phyloP scores from a whole-genome alignment of 139 green algal genomes.

The Tetraselmis striata region DNA sequence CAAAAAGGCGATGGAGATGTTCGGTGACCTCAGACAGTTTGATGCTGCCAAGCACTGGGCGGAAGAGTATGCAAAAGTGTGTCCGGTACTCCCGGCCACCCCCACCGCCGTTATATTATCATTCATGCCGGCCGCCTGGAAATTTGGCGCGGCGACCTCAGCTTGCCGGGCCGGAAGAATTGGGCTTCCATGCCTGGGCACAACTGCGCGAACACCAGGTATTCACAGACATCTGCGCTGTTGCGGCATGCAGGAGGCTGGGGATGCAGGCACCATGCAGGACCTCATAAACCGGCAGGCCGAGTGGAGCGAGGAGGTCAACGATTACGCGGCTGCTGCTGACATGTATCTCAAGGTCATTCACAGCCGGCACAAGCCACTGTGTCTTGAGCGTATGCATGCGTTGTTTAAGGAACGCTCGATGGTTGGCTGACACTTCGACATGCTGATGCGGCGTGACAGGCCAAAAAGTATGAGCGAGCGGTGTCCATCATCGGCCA shows the following conservation, averaged over 20 bases:
- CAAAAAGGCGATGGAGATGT: constrained; percentile 73
- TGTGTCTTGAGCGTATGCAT: no score
- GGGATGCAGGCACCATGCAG: constrained; percentile 22
- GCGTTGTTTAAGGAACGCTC: no score
- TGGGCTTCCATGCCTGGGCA: no score
- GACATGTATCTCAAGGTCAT: constrained; percentile 79
- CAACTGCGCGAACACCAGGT: no score
- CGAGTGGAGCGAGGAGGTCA: constrained; percentile 73
- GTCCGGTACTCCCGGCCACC: no score
- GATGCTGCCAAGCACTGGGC: constrained; percentile 72
- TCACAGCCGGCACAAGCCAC: no score
- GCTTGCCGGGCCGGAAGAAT: no score
- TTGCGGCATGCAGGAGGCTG: constrained; percentile 8
- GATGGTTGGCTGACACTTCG: no score
- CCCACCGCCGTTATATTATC: no score
- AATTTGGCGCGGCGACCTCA: no score
- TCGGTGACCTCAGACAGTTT: constrained; percentile 73
- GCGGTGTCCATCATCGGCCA: constrained; percentile 58
- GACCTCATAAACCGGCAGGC: constrained; percentile 69
- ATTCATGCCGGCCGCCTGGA: no score
- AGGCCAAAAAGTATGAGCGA: constrained; percentile 57
- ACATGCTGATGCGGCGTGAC: no score
- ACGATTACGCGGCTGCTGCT: constrained; percentile 66
- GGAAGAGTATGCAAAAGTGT: constrained; percentile 46
- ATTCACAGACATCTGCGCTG: background rate